Base-by-base conservation (phyloP, 257 asterid genomes). In the Nicotiana benthamiana region DNA sequence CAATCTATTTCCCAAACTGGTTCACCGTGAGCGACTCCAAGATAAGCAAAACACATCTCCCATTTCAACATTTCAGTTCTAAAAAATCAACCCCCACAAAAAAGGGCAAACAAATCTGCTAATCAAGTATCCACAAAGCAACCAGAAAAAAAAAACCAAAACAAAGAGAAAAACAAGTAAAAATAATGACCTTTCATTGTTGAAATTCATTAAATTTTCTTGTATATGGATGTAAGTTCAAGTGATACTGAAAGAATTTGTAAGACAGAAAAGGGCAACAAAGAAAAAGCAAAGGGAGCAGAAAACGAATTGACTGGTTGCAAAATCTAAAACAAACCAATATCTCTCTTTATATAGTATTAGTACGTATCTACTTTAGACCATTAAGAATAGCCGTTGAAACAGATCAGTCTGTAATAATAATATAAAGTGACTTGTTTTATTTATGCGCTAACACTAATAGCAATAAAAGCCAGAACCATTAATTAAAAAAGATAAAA, bases 181-280 rank as follows among this genome's bases (percentile, higher is more conserved):
- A 68, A 84, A 75, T 70, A 87, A 89, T 86, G 85, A 92, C 97
- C 83, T 85, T 56, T 86, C 90, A 63, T 75, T 83, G 81, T 67
- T 83, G 86, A 78, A 82, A 87, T 85, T 87, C 97, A 89, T 92
- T n/a, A n/a, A n/a, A n/a, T n/a, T 75, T 78, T 70, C 26, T 24
- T 4, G 81, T 79, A 80, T 52, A 64, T 78, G 51, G 67, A 75
- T 54, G 65, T 57, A 74, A 62, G 36, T 57, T 54, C 24, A 72
- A 72, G 9, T 22, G 60, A 46, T 13, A 46, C 59, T 46, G 30
- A 24, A 8, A n/a, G 4, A 1, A 3, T 17, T 57, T 57, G 62
- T 18, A 8, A 57, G 11, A n/a, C 11, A 57, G 26, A 56, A 56
- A 57, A 57, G 12, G 6, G 15, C 9, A 36, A n/a, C n/a, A n/a